Conservation (phyloP, 78 protist genomes). For the Neovahlkampfia damariscottae region DNA sequence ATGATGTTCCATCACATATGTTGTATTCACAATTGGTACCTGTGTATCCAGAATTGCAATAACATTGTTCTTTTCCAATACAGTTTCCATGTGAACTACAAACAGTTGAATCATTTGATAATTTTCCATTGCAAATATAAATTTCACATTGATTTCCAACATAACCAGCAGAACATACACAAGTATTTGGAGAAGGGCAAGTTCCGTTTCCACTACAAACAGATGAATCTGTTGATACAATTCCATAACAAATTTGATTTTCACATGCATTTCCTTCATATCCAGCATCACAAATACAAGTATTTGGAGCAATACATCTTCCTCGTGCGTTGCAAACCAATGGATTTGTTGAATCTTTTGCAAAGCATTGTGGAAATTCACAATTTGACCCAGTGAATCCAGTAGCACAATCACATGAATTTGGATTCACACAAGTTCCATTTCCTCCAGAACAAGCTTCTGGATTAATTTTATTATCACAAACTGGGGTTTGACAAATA, state of each 20-base stretch:
- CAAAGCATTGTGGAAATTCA: not conserved
- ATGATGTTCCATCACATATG: not conserved
- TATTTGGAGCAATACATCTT: not conserved
- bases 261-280: not conserved
- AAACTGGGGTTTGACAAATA: not conserved
- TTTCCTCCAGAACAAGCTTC: not conserved
- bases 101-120: not conserved
- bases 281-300: not conserved
- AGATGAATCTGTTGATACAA: not conserved
- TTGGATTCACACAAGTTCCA: not conserved
- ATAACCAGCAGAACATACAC: not conserved
- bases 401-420: not conserved
- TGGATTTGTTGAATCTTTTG: not conserved
- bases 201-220: not conserved
- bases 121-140: not conserved
- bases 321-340: not conserved
- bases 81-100: not conserved
- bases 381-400: not conserved
- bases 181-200: not conserved
- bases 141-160: not conserved
- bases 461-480: not conserved
- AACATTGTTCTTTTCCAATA: not conserved
- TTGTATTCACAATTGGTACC: not conserved
- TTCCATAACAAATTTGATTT: not conserved
- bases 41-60: not conserved